Evolutionary conservation across 2,329 filamentous ascomycete species (phyloP), one percentile per base, ranked within the genome.

Genomic region (Fusarium chaquense): DNA sequence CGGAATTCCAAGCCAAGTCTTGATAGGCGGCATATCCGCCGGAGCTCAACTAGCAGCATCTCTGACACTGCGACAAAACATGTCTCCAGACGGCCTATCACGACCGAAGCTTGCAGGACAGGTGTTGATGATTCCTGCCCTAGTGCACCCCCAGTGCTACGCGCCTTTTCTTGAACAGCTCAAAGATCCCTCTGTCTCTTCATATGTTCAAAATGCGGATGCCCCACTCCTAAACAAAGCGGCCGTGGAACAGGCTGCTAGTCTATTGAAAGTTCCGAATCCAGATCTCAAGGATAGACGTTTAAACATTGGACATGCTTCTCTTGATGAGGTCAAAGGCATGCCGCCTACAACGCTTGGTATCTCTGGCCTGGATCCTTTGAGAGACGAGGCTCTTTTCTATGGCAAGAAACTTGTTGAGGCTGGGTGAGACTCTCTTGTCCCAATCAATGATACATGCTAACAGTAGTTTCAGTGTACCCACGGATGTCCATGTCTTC

Each of bases 21-120:
- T 86, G 0, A 69, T 86, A 0, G 84, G 85, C 1, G 85, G 85
- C 0, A 81, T 84, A 9, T 86, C 84, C 0, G 83, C 84, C 0
- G 85, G 85, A 0, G 82, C 78, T 0, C 79, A 79, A 68, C 61
- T 87, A 3, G 76, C 83, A 1, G 82, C 83, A 0, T 80, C 33
- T 32, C 68, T 86, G n/a, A 70, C 77, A 0, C 67, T 80, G 3
- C 78, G 81, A 41, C 81, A 83, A 69, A 77, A 81, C 41, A 71
- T 79, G 0, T 75, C 73, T 41, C 33, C 44, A 1, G 36, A 51
- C 4, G 46, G 69, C 0, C 69, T 69, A 1, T 60, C 52, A 0
- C 49, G 61, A 2, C 79, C 68, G 54, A 67, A 75, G 1, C 76
- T 87, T 53, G 80, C 81, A 0, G 87, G 87, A 0, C 86, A 87